Conservation (phyloP, 768 basidiomycete genomes). For the Naematelia encephala region DNA sequence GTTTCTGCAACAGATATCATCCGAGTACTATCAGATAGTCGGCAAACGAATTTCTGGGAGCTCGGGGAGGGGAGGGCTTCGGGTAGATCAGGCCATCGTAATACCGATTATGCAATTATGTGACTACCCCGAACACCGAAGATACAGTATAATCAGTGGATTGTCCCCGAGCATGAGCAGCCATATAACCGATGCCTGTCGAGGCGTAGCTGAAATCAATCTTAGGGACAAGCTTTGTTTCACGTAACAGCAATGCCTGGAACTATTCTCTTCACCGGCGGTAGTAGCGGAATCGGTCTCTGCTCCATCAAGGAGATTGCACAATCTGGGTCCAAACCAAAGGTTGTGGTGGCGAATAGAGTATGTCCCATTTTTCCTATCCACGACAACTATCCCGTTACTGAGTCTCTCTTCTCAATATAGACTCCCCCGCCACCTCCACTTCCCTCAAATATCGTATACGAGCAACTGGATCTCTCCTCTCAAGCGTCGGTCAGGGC, state of each 20-base stretch:
- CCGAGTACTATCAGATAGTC: too few species aligned
- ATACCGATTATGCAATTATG: too few species aligned
- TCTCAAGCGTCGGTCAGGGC: constrained; percentile 2
- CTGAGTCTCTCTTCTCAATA: not conserved
- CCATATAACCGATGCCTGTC: too few species aligned
- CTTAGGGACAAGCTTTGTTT: not conserved
- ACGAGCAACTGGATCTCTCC: constrained; percentile 9
- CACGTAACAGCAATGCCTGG: not conserved
- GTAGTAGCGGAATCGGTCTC: constrained; percentile 5
- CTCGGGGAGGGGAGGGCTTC: too few species aligned
- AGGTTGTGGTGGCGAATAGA: constrained; percentile 1
- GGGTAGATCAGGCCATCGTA: too few species aligned
- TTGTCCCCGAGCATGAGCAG: too few species aligned
- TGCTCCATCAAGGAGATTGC: not conserved
- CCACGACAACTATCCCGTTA: too few species aligned
- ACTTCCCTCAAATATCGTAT: constrained; percentile 14
- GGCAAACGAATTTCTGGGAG: too few species aligned
- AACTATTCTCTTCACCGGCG: constrained; percentile 5
- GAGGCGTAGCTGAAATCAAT: too few species aligned
- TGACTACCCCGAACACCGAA: too few species aligned
- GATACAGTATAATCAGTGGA: too few species aligned
- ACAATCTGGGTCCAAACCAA: not conserved
- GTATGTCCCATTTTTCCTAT: not conserved
- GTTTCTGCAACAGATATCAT: too few species aligned
- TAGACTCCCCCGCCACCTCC: constrained; percentile 5